Evolutionary conservation across 2,329 filamentous ascomycete species (phyloP).

Genomic region (Ceratocystis cacaofunesta): DNA sequence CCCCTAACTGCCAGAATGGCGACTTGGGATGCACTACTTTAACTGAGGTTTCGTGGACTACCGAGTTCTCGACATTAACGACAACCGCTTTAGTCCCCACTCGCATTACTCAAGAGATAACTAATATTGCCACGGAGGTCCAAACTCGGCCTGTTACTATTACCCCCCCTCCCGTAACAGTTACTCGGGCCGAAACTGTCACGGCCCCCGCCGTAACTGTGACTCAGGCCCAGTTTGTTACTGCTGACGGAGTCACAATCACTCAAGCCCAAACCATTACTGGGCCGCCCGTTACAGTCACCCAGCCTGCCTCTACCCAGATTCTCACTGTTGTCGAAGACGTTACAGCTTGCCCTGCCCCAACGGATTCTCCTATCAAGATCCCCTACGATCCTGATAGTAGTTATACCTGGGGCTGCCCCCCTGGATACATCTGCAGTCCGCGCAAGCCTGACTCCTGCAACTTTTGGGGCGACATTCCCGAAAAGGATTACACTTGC

Average conservation of each 20-base stretch:
- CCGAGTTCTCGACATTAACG: conserved; percentile 20
- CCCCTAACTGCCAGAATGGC: conserved; percentile 2
- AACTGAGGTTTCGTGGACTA: conserved; percentile 15
- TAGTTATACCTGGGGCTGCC: conserved; percentile 38
- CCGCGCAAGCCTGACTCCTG: conserved; percentile 35
- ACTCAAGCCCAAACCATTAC: conserved; percentile 23
- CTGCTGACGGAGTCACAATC: conserved; percentile 12
- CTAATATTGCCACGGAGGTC: conserved; percentile 15
- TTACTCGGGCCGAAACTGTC: conserved; percentile 14
- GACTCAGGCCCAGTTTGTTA: conserved; percentile 10
- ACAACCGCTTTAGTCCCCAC: conserved; percentile 15
- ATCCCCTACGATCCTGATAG: conserved; percentile 25
- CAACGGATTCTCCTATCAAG: conserved; percentile 27
- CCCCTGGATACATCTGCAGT: conserved; percentile 38
- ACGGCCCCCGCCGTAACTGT: conserved; percentile 17
- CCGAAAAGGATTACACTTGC: conserved; percentile 34
- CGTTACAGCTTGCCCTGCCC: conserved; percentile 18
- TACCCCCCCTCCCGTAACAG: conserved; percentile 18
- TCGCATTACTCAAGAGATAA: conserved; percentile 15
- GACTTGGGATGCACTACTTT: conserved; percentile 10
- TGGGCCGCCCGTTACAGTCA: conserved; percentile 23
- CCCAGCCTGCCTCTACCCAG: conserved; percentile 20
- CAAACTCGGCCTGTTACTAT: conserved; percentile 22
- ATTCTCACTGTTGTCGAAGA: conserved; percentile 22
- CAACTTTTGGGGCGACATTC: conserved; percentile 36